Conservation (phyloP, 768 basidiomycete species). For the Steccherinum ochraceum region DNA sequence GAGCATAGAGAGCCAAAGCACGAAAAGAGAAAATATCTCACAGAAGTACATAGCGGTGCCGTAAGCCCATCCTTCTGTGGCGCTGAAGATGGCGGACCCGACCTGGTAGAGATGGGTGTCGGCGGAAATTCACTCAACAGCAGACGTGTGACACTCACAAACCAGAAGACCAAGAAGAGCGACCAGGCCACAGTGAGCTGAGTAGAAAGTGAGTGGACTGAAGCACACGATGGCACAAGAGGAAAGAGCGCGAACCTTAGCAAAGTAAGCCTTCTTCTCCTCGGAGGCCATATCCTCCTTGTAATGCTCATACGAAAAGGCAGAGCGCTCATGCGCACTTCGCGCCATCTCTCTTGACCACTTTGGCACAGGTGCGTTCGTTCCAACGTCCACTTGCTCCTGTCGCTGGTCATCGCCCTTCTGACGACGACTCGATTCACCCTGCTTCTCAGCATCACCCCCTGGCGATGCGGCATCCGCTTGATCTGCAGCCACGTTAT, state of each 20-base stretch:
- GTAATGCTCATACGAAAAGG: constrained; percentile 13
- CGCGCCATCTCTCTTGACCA: constrained; percentile 15
- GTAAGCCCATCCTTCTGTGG: constrained; percentile 66
- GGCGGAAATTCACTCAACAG: not conserved
- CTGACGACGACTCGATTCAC: no score
- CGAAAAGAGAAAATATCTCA: constrained; percentile 26
- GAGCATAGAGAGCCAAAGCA: no score
- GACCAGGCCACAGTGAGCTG: constrained; percentile 44
- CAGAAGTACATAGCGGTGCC: constrained; percentile 69
- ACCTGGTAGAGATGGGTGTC: constrained; percentile 33
- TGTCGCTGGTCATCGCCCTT: not conserved
- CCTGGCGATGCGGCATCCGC: not conserved
- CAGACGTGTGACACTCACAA: constrained; percentile 32
- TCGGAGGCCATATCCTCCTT: constrained; percentile 18
- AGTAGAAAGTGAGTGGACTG: no score
- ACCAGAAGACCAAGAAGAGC: constrained; percentile 76
- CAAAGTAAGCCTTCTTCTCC: constrained; percentile 50
- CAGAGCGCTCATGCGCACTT: constrained; percentile 3
- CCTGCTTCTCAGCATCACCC: no score
- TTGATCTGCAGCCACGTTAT: not conserved
- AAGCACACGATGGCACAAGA: no score
- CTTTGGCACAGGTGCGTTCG: constrained; percentile 5
- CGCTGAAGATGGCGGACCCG: constrained; percentile 63
- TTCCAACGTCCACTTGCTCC: not conserved
- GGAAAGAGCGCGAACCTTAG: constrained; percentile 51